Evolutionary conservation across 2,329 filamentous ascomycete genomes (phyloP), one percentile per base, ranked within the genome.

Genomic region (Elsinoe perseae): DNA sequence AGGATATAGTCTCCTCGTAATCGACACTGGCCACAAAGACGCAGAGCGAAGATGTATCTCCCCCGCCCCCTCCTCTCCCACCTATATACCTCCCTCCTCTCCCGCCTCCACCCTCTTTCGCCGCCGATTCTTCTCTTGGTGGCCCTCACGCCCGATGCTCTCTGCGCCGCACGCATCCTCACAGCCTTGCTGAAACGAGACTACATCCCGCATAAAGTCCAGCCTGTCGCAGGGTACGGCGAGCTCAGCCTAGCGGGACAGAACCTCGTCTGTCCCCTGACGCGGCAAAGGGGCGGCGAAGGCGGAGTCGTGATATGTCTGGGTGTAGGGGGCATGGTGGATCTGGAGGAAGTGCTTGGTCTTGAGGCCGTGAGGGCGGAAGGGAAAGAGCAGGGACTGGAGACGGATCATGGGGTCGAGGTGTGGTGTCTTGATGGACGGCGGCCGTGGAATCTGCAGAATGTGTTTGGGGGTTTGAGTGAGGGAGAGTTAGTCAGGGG

Each of bases 201-300:
- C 76, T 97, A 95, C 69, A 95, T 98, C 64, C 88, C 87, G 12
- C 92, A 97, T 75, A 97, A 96, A 73, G 95, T 97, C 66, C 89
- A 96, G 66, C 93, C 93, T 1, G 86, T 98, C 56, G 83, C 89
- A 18, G 93, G 93, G 56, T 97, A 96, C 82, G 85, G 83, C 62
- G 93, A 97, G 69, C 81, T 98, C 46, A 80, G 88, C 66, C 84
- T 83, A 63, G 86, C 86, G 20, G 91, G 91, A 44, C 80, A 82
- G 66, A 84, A 91, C 62, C 78, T 95, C 43, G 86, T 96, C 38
- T 79, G 78, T 56, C 90, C 90, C 9, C 90, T 96, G 88, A 91
- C 89, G 77, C 84, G 87, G 66, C 83, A 83, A 27, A 80, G 86
- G 57, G 92, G 92, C 21, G 92, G 92, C 8, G 85, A 81, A 63